Conservation (phyloP, 176 grass and related monocot species). For the Oryza rufipogon region DNA sequence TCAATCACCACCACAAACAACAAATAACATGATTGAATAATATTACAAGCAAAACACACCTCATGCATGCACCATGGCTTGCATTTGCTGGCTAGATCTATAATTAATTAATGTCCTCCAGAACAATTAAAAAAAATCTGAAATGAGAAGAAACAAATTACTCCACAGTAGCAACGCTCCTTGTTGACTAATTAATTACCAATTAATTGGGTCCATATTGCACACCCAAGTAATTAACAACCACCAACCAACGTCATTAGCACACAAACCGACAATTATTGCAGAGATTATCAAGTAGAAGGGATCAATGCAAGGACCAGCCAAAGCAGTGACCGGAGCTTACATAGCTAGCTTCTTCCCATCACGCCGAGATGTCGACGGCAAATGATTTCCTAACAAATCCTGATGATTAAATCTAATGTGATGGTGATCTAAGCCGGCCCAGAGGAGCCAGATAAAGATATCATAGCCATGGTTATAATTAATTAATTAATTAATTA, state of each 20-base stretch:
- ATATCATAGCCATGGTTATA: neutral
- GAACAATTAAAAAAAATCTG: neutral
- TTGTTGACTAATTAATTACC: neutral
- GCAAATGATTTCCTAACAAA: slow-evolving; percentile 18
- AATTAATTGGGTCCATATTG: neutral
- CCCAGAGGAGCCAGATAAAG: slow-evolving; percentile 21
- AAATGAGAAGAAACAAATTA: neutral
- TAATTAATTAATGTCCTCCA: neutral
- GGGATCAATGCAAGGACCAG: neutral
- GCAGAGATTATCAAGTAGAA: neutral
- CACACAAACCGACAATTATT: neutral
- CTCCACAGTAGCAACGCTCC: neutral
- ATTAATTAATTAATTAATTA: too few relatives aligned
- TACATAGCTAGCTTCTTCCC: neutral
- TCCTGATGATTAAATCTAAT: slow-evolving; percentile 29
- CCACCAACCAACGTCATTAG: neutral
- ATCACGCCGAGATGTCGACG: slow-evolving; percentile 3
- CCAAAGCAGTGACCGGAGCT: neutral
- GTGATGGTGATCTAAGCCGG: slow-evolving; percentile 3
- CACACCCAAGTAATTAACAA: neutral
- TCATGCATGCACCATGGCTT: neutral
- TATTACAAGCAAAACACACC: neutral
- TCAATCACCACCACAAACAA: slow-evolving; percentile 4
- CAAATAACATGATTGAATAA: neutral
- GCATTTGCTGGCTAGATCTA: neutral